Conservation (phyloP, 495 filamentous ascomycete species). For the Penicillium cosmopolitanum region DNA sequence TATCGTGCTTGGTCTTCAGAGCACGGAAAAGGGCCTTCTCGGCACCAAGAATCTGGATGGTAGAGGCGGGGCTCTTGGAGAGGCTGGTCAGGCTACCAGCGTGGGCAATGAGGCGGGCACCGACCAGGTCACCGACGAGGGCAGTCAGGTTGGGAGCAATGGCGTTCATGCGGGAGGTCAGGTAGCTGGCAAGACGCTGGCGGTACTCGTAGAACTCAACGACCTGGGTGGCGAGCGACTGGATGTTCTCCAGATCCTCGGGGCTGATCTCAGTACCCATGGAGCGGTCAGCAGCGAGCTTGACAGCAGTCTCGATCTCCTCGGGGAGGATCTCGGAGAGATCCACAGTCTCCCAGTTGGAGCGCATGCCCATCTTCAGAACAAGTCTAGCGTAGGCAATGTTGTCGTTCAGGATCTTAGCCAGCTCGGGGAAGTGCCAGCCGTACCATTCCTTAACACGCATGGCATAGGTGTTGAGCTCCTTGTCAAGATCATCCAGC, state of each 20-base stretch:
- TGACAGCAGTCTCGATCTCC: constrained; percentile 90
- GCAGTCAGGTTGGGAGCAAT: constrained; percentile 96
- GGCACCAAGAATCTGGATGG: constrained; percentile 95
- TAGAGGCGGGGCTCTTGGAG: constrained; percentile 94
- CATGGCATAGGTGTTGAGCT: constrained; percentile 98
- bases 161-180: constrained; percentile 92
- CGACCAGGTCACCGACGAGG: constrained; percentile 91
- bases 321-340: constrained; percentile 93
- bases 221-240: constrained; percentile 88
- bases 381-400: constrained; percentile 89
- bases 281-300: constrained; percentile 90
- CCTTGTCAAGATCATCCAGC: constrained; percentile 96
- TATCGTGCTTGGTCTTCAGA: constrained; percentile 98
- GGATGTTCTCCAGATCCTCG: constrained; percentile 89
- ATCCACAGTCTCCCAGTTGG: constrained; percentile 73
- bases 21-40: constrained; percentile 99
- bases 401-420: constrained; percentile 96
- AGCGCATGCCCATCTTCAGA: constrained; percentile 82
- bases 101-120: constrained; percentile 93
- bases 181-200: constrained; percentile 81
- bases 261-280: constrained; percentile 97
- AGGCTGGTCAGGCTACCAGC: constrained; percentile 93
- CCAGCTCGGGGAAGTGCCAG: constrained; percentile 99
- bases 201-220: constrained; percentile 89
- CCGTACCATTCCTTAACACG: constrained; percentile 99